phyloP scores from a whole-genome alignment of 2,329 filamentous ascomycete genomes.

The Moelleriella libera region DNA sequence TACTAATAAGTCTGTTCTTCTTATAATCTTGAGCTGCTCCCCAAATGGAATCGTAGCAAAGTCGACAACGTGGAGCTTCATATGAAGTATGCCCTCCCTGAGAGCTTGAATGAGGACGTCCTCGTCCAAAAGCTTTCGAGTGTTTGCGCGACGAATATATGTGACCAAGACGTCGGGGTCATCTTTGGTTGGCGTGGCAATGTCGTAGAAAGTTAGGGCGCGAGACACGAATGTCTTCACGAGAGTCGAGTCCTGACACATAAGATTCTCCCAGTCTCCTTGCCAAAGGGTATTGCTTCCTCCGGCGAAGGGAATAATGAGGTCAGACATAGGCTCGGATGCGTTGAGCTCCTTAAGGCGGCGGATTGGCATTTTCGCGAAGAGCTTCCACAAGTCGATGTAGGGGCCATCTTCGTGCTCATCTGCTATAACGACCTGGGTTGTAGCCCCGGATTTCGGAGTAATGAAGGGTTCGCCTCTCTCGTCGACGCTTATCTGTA shows the following conservation, averaged over 20 bases:
- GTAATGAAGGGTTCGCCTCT: constrained; percentile 9
- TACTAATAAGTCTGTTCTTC: constrained; percentile 24
- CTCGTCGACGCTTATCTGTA: constrained; percentile 12
- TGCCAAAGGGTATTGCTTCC: constrained; percentile 26
- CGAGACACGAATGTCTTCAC: constrained; percentile 16
- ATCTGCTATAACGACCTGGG: constrained; percentile 21
- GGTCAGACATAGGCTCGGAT: constrained; percentile 8
- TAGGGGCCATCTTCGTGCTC: constrained; percentile 18
- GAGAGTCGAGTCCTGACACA: constrained; percentile 13
- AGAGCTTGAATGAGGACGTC: constrained; percentile 14
- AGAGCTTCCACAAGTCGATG: constrained; percentile 21
- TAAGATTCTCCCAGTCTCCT: constrained; percentile 19
- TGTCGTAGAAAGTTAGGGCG: constrained; percentile 15
- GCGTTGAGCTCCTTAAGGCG: constrained; percentile 12
- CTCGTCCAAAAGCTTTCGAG: constrained; percentile 16
- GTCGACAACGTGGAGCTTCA: constrained; percentile 19
- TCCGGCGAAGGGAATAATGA: constrained; percentile 25
- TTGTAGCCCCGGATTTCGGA: constrained; percentile 8
- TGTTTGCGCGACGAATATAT: constrained; percentile 18
- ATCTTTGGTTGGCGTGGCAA: constrained; percentile 4
- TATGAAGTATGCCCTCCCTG: constrained; percentile 8
- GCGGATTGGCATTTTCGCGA: constrained; percentile 15
- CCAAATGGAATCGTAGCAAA: constrained; percentile 21
- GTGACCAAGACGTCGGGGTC: constrained; percentile 14
- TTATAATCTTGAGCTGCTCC: constrained; percentile 19